These are phyloP conservation scores for Sugiyamaella boreocaroliniensis DNA, from an alignment of 805 yeast genomes.

Conservation along the genomic window DNA sequence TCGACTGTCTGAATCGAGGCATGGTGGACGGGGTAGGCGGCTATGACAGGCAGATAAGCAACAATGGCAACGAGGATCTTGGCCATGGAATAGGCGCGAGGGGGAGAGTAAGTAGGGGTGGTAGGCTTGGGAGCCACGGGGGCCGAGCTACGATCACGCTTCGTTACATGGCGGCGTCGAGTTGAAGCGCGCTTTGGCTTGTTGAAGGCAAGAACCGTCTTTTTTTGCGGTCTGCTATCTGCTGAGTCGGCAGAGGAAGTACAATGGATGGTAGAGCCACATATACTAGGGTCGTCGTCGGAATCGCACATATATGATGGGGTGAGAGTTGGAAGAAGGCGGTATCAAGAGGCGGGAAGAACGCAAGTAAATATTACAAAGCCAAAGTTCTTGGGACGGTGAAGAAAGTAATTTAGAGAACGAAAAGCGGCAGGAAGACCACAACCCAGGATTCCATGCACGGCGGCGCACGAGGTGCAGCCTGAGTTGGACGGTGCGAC, in stretches of 20 bases:
- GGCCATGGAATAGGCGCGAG: constrained; percentile 2
- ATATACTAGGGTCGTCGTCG: constrained; percentile 17
- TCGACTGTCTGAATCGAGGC: constrained; percentile 1
- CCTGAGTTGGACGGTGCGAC: too few species aligned
- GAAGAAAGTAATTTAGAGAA: neutral
- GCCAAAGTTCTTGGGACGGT: neutral
- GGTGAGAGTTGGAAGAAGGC: neutral
- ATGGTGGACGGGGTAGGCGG: constrained; percentile 10
- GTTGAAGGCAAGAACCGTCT: neutral
- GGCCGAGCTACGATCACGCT: neutral
- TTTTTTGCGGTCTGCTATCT: neutral
- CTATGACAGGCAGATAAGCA: constrained; percentile 13
- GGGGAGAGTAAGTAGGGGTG: neutral
- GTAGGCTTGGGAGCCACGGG: neutral
- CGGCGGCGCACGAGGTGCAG: too few species aligned
- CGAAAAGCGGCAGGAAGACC: neutral
- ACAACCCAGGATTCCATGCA: neutral
- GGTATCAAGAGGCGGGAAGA: neutral
- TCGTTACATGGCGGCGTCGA: neutral
- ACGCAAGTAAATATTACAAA: neutral
- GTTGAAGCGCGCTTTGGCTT: neutral
- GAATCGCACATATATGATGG: constrained; percentile 12
- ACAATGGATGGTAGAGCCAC: constrained; percentile 5
- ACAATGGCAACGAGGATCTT: constrained; percentile 11
- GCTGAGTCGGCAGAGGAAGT: neutral